Evolutionary conservation across 441 rosid species (phyloP).

Genomic region (Adansonia madagascariensis): DNA sequence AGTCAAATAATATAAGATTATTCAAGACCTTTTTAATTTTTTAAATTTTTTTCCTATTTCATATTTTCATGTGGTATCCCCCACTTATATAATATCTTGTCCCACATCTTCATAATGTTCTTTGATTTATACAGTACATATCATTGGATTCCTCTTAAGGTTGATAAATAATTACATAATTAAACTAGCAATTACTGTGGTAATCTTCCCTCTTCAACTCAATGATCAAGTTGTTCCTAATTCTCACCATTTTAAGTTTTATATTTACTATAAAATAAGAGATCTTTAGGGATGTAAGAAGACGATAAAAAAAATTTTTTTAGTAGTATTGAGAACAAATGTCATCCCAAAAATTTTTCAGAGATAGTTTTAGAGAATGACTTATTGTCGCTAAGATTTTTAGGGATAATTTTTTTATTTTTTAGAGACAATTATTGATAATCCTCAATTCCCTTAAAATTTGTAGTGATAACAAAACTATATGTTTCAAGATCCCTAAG

Average conservation of each 20-base stretch:
- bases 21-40: not conserved
- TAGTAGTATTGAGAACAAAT: no score
- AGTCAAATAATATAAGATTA: not conserved
- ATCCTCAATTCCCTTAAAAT: no score
- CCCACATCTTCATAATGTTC: slow-evolving; percentile 37
- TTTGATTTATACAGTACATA: slow-evolving; percentile 25
- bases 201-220: slow-evolving; percentile 10
- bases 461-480: not conserved
- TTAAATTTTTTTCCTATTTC: slow-evolving; percentile 11
- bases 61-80: slow-evolving; percentile 28
- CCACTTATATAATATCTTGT: slow-evolving; percentile 33
- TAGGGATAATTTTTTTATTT: no score
- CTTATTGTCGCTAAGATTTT: no score
- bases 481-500: not conserved
- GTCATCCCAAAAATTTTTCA: no score
- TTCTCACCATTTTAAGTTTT: slow-evolving; percentile 4
- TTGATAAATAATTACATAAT: slow-evolving; percentile 6
- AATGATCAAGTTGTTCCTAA: not conserved
- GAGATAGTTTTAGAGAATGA: no score
- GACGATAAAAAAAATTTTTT: no score
- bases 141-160: slow-evolving; percentile 42
- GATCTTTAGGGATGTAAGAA: no score
- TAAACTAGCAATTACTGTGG: slow-evolving; percentile 9
- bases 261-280: no score
- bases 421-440: no score